These are phyloP conservation scores for Fraxinus baroniana DNA, from an alignment of 305 asterid genomes.

Conservation along the genomic window DNA sequence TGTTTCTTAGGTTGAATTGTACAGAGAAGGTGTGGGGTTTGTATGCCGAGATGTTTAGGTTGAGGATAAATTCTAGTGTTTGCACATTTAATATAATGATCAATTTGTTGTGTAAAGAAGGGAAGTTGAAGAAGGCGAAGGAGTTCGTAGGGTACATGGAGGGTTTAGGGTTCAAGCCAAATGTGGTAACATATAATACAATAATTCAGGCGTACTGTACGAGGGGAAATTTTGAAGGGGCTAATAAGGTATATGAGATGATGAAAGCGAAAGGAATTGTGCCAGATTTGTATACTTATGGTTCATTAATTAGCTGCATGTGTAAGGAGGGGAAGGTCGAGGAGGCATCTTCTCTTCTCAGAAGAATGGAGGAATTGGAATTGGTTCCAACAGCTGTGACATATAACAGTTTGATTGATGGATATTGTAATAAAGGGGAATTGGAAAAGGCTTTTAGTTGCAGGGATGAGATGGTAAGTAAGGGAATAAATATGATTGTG, in stretches of 20 bases:
- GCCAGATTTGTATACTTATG: constrained; percentile 48
- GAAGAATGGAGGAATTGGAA: constrained; percentile 47
- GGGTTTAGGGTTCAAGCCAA: constrained; percentile 46
- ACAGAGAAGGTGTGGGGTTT: constrained; percentile 37
- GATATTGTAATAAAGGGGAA: constrained; percentile 49
- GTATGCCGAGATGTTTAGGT: constrained; percentile 45
- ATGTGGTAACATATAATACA: constrained; percentile 49
- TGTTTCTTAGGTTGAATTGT: constrained; percentile 40
- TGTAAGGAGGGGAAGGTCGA: constrained; percentile 36
- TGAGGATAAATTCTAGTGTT: constrained; percentile 38
- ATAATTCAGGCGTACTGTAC: constrained; percentile 40
- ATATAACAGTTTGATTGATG: constrained; percentile 49
- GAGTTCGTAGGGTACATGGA: constrained; percentile 43
- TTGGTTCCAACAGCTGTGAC: constrained; percentile 45
- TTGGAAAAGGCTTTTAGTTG: constrained; percentile 42
- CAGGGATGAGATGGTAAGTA: constrained; percentile 50
- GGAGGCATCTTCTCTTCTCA: constrained; percentile 42
- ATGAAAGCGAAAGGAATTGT: constrained; percentile 38
- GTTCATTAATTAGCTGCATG: constrained; percentile 41
- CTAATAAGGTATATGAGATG: constrained; percentile 31
- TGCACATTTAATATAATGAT: constrained; percentile 50
- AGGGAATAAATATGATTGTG: constrained; percentile 40
- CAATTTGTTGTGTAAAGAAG: constrained; percentile 53
- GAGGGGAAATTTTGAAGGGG: constrained; percentile 43
- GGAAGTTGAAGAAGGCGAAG: constrained; percentile 48